Conservation (phyloP, 345 rosid species). For the Boechera divaricarpa region DNA sequence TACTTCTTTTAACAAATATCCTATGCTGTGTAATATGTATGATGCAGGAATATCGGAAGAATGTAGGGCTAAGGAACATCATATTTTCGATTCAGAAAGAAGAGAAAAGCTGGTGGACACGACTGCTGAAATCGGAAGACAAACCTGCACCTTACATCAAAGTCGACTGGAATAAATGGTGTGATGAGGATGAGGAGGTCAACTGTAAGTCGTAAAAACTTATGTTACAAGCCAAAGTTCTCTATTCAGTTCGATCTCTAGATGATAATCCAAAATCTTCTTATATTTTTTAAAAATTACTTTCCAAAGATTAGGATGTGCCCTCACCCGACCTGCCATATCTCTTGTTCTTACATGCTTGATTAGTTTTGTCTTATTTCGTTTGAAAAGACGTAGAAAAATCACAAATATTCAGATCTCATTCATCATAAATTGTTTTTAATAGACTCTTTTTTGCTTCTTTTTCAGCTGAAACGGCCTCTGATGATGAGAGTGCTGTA, state of each 20-base stretch:
- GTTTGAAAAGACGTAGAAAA: background rate
- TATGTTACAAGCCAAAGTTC: background rate
- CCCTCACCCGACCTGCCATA: background rate
- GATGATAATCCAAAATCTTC: background rate
- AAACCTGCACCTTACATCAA: constrained; percentile 98
- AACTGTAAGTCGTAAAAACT: constrained; percentile 57
- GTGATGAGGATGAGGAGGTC: constrained; percentile 90
- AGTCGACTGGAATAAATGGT: constrained; percentile 99
- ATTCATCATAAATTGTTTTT: background rate
- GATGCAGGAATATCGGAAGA: constrained; percentile 76
- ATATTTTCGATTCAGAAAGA: constrained; percentile 78
- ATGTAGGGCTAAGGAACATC: constrained; percentile 88
- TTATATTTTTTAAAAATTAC: background rate
- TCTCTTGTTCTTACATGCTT: background rate
- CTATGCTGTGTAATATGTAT: constrained; percentile 8
- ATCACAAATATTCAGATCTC: background rate
- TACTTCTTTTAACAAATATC: background rate
- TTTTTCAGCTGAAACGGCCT: constrained; percentile 66
- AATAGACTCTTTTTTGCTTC: background rate
- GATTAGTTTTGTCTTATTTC: constrained; percentile 4
- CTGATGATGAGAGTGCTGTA: constrained; percentile 72
- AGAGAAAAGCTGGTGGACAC: constrained; percentile 95
- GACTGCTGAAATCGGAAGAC: constrained; percentile 76
- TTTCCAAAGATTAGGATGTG: background rate
- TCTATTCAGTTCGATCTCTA: background rate